Base-by-base conservation (phyloP, 2,329 filamentous ascomycete genomes). In the Fusarium concolor region DNA sequence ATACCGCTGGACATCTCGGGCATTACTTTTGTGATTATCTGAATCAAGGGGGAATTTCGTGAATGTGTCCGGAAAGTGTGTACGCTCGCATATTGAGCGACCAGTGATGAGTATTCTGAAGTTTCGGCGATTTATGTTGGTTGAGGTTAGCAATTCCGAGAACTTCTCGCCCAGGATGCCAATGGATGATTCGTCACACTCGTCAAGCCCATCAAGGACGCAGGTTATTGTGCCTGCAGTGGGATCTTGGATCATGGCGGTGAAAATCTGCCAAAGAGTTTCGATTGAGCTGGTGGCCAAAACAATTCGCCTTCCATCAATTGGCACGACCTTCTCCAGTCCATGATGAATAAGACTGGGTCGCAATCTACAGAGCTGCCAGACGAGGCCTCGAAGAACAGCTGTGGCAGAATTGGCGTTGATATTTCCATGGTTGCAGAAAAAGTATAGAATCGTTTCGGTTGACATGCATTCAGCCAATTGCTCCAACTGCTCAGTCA, bases 191-290 rank as follows among this genome's bases (percentile, higher is more conserved):
- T 39, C 29, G 10, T 54, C 46, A 9, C 47, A 67, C 33, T 67
- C 63, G 6, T 63, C 52, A 2, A 67, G 42, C 3, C 57, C 64
- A n/a, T 67, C 57, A 6, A 67, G 10, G 6, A 59, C 33, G 9
- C 64, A 67, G 3, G 37, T 38, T 9, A 62, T 18, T 2, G 26
- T 41, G 2, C 50, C 50, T 20, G 41, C n/a, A 14, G 11, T 8
- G 1, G 47, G 39, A 42, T 52, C 41, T 9, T 24, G 46, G 8
- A 59, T n/a, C 52, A 67, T 67, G 0, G 55, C 12, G 1, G 12
- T 18, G 6, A 67, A 47, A 14, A 67, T 63, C 10, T 58, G 45
- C 57, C 52, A 67, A n/a, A 67, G 49, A 5, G 26, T 28, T 22
- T 45, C 57, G 2, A 55, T 29, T 5, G 53, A 58, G 7, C 14